Conservation (phyloP, 768 basidiomycete genomes). For the Pleurotus giganteus region DNA sequence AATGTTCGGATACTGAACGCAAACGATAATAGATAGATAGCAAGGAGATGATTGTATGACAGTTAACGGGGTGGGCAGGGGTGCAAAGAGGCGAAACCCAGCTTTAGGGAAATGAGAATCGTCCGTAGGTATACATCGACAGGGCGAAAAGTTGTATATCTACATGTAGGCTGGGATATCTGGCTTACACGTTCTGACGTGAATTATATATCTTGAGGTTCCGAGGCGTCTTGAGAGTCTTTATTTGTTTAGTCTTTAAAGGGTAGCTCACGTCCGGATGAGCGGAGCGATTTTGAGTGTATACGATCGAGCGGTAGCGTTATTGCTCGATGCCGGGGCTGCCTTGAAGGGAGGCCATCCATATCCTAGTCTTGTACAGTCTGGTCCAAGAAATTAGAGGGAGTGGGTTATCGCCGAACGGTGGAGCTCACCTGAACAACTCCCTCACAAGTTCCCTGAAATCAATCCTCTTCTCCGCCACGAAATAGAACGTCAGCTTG, state of each 20-base stretch:
- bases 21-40: no score
- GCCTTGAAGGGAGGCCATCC: constrained; percentile 86
- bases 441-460: constrained; percentile 96
- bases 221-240: no score
- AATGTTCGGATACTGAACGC: no score
- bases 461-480: constrained; percentile 93
- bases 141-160: neutral
- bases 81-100: neutral
- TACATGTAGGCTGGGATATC: no score
- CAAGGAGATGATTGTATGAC: neutral
- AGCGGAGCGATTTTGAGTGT: no score
- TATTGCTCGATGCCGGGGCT: constrained; percentile 38
- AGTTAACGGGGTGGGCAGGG: neutral
- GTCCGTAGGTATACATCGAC: neutral
- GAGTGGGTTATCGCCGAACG: neutral
- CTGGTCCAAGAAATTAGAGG: constrained; percentile 31
- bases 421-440: constrained; percentile 69
- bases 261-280: no score
- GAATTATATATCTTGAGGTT: neutral
- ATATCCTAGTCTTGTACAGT: constrained; percentile 91
- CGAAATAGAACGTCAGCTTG: constrained; percentile 97
- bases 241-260: neutral
- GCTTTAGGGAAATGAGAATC: neutral
- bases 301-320: no score
- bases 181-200: no score